phyloP scores from a whole-genome alignment of 225 moss, liverwort and hornwort genomes.

The Ulota crispa region DNA sequence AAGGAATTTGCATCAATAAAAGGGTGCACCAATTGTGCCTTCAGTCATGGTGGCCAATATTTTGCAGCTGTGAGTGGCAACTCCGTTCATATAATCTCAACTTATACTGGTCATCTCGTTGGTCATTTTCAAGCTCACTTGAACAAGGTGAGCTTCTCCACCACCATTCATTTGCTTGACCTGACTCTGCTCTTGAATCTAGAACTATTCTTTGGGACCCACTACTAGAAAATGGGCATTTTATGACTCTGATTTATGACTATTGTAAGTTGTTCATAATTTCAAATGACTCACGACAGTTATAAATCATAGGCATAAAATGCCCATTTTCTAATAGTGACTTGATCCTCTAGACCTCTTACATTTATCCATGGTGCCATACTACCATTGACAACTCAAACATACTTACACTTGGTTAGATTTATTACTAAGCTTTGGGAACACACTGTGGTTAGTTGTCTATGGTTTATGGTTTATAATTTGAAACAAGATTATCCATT shows the following conservation, averaged over 20 bases:
- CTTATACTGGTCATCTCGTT: conserved; percentile 52
- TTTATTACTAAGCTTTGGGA: too few relatives aligned
- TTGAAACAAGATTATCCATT: too few relatives aligned
- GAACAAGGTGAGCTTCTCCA: conserved; percentile 45
- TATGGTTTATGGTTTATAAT: too few relatives aligned
- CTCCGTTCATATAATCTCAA: conserved; percentile 61
- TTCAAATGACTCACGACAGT: too few relatives aligned
- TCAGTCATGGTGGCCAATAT: conserved; percentile 73
- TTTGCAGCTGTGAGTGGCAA: conserved; percentile 66
- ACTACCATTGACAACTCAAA: background rate
- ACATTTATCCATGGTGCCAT: background rate
- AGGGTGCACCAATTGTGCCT: conserved; percentile 69
- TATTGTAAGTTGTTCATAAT: too few relatives aligned
- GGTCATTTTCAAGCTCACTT: conserved; percentile 66
- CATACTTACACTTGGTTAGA: background rate
- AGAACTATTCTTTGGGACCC: background rate
- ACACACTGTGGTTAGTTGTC: too few relatives aligned
- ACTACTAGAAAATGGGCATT: too few relatives aligned
- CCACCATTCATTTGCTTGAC: background rate
- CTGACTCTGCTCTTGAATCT: background rate
- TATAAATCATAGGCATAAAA: too few relatives aligned
- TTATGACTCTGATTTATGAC: too few relatives aligned
- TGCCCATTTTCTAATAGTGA: too few relatives aligned
- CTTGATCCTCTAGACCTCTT: background rate
- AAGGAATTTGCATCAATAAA: conserved; percentile 66